Evolutionary conservation across 2,329 filamentous ascomycete species (phyloP), one percentile per base, ranked within the genome.

Genomic region (Fusarium caatingaense): DNA sequence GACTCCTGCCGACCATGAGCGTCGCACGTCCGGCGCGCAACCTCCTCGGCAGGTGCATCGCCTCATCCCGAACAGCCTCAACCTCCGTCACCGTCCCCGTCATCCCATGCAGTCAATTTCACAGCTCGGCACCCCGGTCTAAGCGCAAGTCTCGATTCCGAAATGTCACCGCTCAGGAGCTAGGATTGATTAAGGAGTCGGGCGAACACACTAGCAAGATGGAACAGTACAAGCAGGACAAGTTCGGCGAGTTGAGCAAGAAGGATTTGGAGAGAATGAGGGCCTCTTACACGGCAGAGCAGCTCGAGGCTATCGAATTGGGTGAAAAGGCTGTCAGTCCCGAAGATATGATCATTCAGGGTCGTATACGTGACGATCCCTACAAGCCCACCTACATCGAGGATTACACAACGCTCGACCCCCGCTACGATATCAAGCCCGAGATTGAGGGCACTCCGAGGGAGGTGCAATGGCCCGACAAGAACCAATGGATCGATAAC

Each of bases 291-390:
- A 92, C 93, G 1, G 86, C 90, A 18, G 89, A 91, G 78, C 95
- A 98, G 83, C 85, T 97, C 73, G 89, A 88, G 59, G 93, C 94
- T 60, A 89, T 98, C 77, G 86, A 92, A 81, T 92, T 92, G 49
- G 94, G 91, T 74, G 94, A 98, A 81, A 83, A 87, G 66, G 89
- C 92, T 71, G 90, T 98, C 78, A 86, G 92, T 76, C 83, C 91
- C 12, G 84, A 89, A 71, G 93, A 98, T 80, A 78, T 98, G 77
- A 85, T 91, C 44, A 84, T 88, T 34, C 92, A 96, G 81, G 92
- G 91, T 70, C 86, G 88, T 45, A 80, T 92, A 73, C 90, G 93
- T 66, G 86, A 83, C 57, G 94, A 97, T 78, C 86, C 89, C 11
- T 92, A 93, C 84, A 84, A 85, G 56, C 83, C 94, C 51, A 84